A percentile compares a stretch with the other conserved stretches of the same genome.
These are phyloP conservation scores for Ormosia emarginata DNA, from an alignment of 306 rosid species.

Conservation along the genomic window DNA sequence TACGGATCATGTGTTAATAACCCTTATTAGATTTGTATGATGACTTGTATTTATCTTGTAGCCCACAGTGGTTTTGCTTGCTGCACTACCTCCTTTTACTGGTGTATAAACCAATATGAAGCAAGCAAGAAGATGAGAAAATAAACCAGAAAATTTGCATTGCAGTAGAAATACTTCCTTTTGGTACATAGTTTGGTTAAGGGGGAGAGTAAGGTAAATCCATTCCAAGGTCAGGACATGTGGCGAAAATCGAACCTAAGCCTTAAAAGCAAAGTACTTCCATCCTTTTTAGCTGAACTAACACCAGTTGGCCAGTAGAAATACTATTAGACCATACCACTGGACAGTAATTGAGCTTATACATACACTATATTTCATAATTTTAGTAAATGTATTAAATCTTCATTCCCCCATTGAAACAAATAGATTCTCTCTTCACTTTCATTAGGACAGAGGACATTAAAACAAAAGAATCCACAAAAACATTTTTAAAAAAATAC, in stretches of 20 bases:
- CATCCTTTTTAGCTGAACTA: neutral
- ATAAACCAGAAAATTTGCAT: neutral
- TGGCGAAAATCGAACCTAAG: neutral
- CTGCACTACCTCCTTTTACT: too few species aligned
- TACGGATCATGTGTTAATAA: neutral
- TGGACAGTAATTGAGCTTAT: neutral
- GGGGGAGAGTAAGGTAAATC: neutral
- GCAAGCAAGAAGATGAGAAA: neutral
- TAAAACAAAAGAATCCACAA: neutral
- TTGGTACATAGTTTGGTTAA: neutral
- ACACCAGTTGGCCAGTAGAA: neutral
- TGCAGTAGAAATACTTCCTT: neutral
- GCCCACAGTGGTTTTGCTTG: neutral
- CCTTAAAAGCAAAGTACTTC: neutral
- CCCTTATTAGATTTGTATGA: too few species aligned
- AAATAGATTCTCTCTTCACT: neutral
- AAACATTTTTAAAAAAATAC: neutral
- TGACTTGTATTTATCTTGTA: too few species aligned
- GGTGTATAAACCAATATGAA: neutral
- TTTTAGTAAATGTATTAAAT: neutral
- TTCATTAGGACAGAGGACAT: neutral
- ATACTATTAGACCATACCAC: neutral
- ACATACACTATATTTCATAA: slow-evolving; percentile 1
- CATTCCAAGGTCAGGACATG: neutral
- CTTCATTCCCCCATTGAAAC: neutral